A percentile compares a stretch with the other conserved stretches of the same genome.
These are phyloP conservation scores for Emericellopsis terricola DNA, from an alignment of 495 filamentous ascomycete genomes.

Conservation along the genomic window DNA sequence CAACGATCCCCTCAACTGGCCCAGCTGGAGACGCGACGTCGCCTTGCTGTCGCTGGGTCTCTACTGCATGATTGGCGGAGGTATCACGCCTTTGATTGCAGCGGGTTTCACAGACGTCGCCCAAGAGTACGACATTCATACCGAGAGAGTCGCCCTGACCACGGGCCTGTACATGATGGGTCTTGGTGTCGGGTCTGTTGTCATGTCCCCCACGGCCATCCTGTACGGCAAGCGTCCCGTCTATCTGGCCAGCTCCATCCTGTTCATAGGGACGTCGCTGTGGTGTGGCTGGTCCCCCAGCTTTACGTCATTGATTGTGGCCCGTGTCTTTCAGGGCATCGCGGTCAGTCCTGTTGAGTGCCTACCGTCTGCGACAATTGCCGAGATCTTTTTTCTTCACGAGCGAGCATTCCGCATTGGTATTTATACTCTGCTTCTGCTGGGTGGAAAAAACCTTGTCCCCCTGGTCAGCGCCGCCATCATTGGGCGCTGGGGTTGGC, in stretches of 20 bases:
- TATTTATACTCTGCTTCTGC: constrained; percentile 80
- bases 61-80: constrained; percentile 84
- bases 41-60: constrained; percentile 74
- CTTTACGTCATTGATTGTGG: constrained; percentile 64
- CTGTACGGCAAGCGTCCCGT: constrained; percentile 82
- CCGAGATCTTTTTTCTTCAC: constrained; percentile 93
- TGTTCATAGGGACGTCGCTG: constrained; percentile 60
- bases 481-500: constrained; percentile 62
- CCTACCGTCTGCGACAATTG: constrained; percentile 83
- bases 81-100: constrained; percentile 80
- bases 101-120: constrained; percentile 82
- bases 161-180: constrained; percentile 96
- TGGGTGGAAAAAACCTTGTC: constrained; percentile 86
- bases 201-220: constrained; percentile 83
- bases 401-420: constrained; percentile 88
- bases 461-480: constrained; percentile 79
- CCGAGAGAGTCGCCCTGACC: constrained; percentile 65
- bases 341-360: constrained; percentile 87
- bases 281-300: constrained; percentile 79
- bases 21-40: constrained; percentile 60
- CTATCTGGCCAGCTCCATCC: constrained; percentile 58
- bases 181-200: constrained; percentile 63
- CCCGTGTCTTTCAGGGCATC: constrained; percentile 72
- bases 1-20: constrained; percentile 94
- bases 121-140: constrained; percentile 43